Evolutionary conservation across 176 grass and related monocot genomes (phyloP), one percentile per base, ranked within the genome.

Genomic region (Melocanna baccifera): DNA sequence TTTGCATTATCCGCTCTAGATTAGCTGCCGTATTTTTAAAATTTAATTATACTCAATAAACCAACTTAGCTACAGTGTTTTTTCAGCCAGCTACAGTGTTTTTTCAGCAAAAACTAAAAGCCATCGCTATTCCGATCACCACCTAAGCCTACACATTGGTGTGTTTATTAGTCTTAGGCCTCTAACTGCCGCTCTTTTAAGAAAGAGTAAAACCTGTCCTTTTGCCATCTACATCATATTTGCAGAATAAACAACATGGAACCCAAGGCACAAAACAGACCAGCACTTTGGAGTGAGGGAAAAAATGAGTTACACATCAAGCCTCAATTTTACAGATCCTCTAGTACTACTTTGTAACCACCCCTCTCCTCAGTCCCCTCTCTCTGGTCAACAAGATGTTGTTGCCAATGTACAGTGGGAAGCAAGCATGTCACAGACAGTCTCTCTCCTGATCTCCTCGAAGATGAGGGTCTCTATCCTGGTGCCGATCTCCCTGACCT

Each of bases 401-500:
- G 88, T 30, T 13, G 85, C 66, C 25, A 87, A 88, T 90, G 91
- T 90, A 86, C 91, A 93, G 37, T 74, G 89, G 29, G 76, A 87
- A 13, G 66, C 75, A 64, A 99, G 86, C 83, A 99, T 85, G 83
- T 92, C 93, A 0, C 84, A 16, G 32, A 94, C 83, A 69, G 86
- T 78, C 72, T 99, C 93, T 58, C 77, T 88, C 57, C 81, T 76
- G 20, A 99, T 99, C 39, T 99, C 97, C 47, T 96, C 97, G 77
- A 99, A 94, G 84, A 99, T 96, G 43, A 94, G 69, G 23, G 73
- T 83, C 88, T 99, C 97, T 25, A 99, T 94, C 88, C 86, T 81
- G 57, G 41, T 28, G 34, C 91, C 91, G 76, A 96, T 89, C 84
- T 87, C 84, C 71, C 53, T 29, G 10, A 73, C 84, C 75, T 94